Base-by-base conservation (phyloP, 2,329 filamentous ascomycete genomes). In the Stagonosporopsis vannaccii region DNA sequence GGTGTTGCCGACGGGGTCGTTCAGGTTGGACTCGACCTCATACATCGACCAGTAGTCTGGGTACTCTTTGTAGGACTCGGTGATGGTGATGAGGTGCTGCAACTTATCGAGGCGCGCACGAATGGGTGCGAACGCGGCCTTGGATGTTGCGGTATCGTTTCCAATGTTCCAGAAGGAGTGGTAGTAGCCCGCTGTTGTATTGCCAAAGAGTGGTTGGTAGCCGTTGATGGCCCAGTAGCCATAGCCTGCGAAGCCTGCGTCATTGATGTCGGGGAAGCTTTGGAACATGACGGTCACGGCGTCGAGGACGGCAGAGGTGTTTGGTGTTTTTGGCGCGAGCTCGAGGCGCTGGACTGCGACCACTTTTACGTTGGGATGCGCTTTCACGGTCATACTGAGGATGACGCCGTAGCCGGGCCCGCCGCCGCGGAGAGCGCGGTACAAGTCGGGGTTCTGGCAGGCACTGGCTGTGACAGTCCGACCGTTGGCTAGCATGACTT, bases 351-450 rank as follows among this genome's bases (percentile, higher is more conserved):
- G 45, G 13, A 48, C 45, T 23, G 45, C 15, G 22, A 48, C 17
- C n/a, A 12, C 36, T n/a, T 23, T n/a, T 11, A 48, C 45, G 26
- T 48, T 48, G 1, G 36, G 35, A 22, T 48, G 45, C 2, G 45
- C 23, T 28, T 62, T 61, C 4, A 71, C 45, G 0, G 69, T 58
- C 12, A 62, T 57, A 43, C 68, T 62, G 0, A 62, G 57, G 0
- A 78, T 60, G 1, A 80, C 72, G 0, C 78, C 78, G 30, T 76
- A 80, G 1, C 75, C 77, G 7, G 73, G 73, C 0, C 79, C 78
- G 3, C 71, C 77, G 4, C 78, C 78, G 0, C 74, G 67, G 2
- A 79, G 68, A 0, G 77, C 78, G 68, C 73, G 79, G 61, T 80
- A 80, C 1, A 79, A 60, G 4, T 70, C 61, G 5, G 66, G 52